Conservation (phyloP, 75 land plant species). For the Cryptomeria japonica region DNA sequence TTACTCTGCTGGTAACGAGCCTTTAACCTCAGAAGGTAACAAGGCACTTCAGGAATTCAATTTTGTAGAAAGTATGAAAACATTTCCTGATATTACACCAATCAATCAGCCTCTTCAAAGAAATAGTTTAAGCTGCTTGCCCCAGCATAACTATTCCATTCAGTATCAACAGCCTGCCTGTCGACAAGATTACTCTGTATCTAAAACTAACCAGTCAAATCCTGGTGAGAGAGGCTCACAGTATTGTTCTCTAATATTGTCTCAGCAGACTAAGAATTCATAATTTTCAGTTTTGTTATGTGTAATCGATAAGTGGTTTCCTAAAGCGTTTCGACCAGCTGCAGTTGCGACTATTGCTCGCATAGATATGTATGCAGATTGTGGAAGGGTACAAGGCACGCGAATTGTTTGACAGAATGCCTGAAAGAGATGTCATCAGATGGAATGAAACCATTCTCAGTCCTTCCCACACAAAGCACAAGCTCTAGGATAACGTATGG, state of each 20-base stretch:
- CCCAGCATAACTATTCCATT: not conserved
- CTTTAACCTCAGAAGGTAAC: not conserved
- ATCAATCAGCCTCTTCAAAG: not conserved
- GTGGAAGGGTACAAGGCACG: no score
- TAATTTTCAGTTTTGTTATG: no score
- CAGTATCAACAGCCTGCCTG: not conserved
- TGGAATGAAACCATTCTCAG: no score
- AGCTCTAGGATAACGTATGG: no score
- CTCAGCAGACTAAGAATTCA: no score
- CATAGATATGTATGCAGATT: no score
- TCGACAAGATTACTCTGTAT: not conserved
- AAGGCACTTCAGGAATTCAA: not conserved
- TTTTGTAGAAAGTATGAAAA: slow-evolving; percentile 1
- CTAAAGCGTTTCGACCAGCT: no score
- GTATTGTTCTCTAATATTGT: not conserved
- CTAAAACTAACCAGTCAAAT: not conserved
- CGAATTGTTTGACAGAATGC: no score
- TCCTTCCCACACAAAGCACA: no score
- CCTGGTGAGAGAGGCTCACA: not conserved
- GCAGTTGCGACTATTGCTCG: no score
- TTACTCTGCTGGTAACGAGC: not conserved
- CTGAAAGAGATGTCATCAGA: no score
- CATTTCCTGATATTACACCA: not conserved
- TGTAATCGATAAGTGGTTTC: no score
- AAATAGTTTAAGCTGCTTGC: not conserved